Evolutionary conservation across 441 rosid genomes (phyloP).

Genomic region (Erodium texanum): DNA sequence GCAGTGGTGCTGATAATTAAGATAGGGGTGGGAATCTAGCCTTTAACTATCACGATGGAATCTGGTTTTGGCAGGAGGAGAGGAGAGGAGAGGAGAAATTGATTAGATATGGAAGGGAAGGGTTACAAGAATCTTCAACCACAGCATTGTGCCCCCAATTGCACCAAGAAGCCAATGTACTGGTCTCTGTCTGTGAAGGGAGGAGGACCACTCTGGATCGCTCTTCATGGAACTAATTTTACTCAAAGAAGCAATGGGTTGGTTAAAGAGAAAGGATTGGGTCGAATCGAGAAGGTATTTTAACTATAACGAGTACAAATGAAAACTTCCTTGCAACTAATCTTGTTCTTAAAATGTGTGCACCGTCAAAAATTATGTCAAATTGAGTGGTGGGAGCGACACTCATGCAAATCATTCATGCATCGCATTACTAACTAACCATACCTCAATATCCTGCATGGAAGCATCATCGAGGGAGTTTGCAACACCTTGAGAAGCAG

Average conservation of each 20-base stretch:
- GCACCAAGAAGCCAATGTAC: background rate
- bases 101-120: background rate
- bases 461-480: constrained; percentile 40
- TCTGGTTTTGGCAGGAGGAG: background rate
- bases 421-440: constrained; percentile 1
- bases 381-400: background rate
- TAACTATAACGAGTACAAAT: background rate
- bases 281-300: background rate
- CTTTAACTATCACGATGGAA: background rate
- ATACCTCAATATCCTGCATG: constrained; percentile 53
- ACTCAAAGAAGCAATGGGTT: background rate
- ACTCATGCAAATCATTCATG: background rate
- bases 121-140: background rate
- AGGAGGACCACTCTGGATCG: background rate
- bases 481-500: constrained; percentile 34
- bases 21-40: background rate
- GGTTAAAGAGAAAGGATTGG: background rate
- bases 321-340: background rate
- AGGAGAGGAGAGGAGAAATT: constrained; percentile 1
- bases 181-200: background rate
- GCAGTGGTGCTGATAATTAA: background rate
- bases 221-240: background rate
- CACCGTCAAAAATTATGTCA: background rate
- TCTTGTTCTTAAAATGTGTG: background rate
- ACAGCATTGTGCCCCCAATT: background rate